A percentile compares a stretch with the other conserved stretches of the same genome.
Conservation (phyloP, 208 protist species). For the Trypanosoma melophagium region DNA sequence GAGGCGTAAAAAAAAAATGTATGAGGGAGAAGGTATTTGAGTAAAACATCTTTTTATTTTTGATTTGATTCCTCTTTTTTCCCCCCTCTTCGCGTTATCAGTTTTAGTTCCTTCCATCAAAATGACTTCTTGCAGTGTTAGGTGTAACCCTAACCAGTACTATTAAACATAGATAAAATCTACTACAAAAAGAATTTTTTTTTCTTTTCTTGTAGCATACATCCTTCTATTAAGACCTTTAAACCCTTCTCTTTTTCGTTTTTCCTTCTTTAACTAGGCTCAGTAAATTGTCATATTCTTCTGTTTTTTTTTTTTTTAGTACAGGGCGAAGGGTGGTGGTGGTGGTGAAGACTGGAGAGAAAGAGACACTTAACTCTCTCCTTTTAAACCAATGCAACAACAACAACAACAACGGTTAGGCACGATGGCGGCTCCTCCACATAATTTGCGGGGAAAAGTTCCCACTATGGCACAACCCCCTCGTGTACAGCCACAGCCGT, state of each 20-base stretch:
- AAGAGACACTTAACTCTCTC: background rate
- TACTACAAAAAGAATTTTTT: background rate
- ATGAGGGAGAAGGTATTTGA: background rate
- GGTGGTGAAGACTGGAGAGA: background rate
- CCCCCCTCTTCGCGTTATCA: background rate
- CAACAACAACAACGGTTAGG: background rate
- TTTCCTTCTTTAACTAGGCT: background rate
- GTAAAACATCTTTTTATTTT: background rate
- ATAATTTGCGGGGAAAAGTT: background rate
- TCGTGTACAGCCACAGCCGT: background rate
- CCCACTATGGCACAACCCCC: background rate
- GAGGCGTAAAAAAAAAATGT: slow-evolving; percentile 1
- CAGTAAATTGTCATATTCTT: background rate
- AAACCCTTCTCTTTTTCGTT: background rate
- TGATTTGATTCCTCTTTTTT: background rate
- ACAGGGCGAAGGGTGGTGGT: background rate
- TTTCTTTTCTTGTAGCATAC: background rate
- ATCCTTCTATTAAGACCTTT: too few relatives aligned
- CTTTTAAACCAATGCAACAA: slow-evolving; percentile 10
- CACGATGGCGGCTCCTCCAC: background rate
- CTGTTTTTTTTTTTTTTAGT: slow-evolving; percentile 6
- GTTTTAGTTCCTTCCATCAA: background rate
- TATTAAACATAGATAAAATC: too few relatives aligned
- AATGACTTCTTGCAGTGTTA: background rate
- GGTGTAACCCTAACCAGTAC: background rate